A percentile compares a stretch with the other conserved stretches of the same genome.
These are phyloP conservation scores for Cyphellophora europaea DNA, from an alignment of 2,329 filamentous ascomycete genomes.

Conservation along the genomic window DNA sequence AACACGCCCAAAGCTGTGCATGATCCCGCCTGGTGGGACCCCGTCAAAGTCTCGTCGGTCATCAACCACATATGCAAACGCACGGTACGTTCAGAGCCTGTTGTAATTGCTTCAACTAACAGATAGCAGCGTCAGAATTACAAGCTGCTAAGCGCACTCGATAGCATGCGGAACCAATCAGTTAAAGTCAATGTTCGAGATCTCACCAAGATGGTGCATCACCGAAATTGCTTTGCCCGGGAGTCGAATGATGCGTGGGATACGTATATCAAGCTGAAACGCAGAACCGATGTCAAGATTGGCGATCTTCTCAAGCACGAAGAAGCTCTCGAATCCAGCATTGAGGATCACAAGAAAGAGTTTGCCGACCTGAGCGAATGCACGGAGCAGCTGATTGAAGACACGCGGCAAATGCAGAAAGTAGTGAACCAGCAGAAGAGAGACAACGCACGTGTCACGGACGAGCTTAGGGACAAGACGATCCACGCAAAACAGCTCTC, in stretches of 20 bases:
- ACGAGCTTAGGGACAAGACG: slow-evolving; percentile 91
- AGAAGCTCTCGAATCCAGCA: slow-evolving; percentile 92
- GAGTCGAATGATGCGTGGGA: slow-evolving; percentile 97
- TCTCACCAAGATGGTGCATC: slow-evolving; percentile 91
- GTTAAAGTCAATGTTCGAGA: slow-evolving; percentile 95
- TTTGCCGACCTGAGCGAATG: slow-evolving; percentile 99
- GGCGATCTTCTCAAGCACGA: slow-evolving; percentile 94
- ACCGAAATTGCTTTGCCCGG: slow-evolving; percentile 94
- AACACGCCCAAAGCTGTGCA: slow-evolving; percentile 85
- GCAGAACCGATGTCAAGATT: slow-evolving; percentile 92
- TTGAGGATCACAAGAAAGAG: slow-evolving; percentile 97
- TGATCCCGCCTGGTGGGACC: slow-evolving; percentile 95
- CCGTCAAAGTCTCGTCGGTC: slow-evolving; percentile 84
- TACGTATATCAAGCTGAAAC: slow-evolving; percentile 98
- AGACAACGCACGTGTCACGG: slow-evolving; percentile 81
- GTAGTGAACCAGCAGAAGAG: slow-evolving; percentile 98
- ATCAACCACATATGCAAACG: slow-evolving; percentile 99
- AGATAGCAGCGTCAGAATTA: slow-evolving; percentile 82
- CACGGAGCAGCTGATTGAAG: slow-evolving; percentile 93
- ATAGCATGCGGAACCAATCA: slow-evolving; percentile 35
- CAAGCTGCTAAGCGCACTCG: slow-evolving; percentile 95
- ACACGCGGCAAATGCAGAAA: slow-evolving; percentile 93
- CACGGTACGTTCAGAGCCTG: slow-evolving; percentile 63
- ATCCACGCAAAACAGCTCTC: slow-evolving; percentile 80
- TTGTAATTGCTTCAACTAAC: slow-evolving; percentile 91